phyloP scores from a whole-genome alignment of 257 asterid species.

The Nicotiana undulata region DNA sequence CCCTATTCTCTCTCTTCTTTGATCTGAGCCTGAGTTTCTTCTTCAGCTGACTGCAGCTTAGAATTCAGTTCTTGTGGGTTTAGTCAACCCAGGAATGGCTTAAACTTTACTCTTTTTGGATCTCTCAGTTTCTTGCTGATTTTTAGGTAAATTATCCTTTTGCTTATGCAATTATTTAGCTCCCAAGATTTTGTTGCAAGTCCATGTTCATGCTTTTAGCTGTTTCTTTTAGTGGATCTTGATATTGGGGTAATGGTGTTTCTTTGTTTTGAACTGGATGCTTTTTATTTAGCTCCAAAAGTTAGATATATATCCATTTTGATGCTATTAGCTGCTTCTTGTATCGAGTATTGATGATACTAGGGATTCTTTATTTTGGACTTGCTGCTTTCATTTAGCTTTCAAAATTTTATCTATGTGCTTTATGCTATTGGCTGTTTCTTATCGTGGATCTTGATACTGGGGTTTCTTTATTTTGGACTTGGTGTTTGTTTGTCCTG shows the following conservation, averaged over 20 bases:
- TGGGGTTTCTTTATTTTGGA: neutral
- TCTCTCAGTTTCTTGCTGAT: neutral
- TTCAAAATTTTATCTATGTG: neutral
- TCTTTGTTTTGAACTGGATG: neutral
- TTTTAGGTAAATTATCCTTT: neutral
- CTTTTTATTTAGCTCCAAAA: neutral
- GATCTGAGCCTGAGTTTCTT: neutral
- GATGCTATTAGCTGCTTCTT: neutral
- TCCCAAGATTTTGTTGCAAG: neutral
- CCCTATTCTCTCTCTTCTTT: neutral
- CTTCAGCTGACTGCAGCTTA: neutral
- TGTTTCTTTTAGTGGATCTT: neutral
- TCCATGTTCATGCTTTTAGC: neutral
- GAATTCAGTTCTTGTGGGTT: neutral
- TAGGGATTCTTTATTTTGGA: neutral
- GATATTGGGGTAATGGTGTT: neutral
- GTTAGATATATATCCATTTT: neutral
- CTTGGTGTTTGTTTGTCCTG: neutral
- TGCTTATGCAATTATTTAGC: neutral
- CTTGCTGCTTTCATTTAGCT: neutral
- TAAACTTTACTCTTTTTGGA: constrained; percentile 8
- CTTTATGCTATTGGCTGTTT: neutral
- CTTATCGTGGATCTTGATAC: neutral
- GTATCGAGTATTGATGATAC: neutral
- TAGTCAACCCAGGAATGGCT: neutral